Percentiles rank a stretch among this genome's conserved stretches.
These are phyloP conservation scores for Trichoderma asperellum DNA, from an alignment of 2,329 filamentous ascomycete genomes.

Conservation along the genomic window DNA sequence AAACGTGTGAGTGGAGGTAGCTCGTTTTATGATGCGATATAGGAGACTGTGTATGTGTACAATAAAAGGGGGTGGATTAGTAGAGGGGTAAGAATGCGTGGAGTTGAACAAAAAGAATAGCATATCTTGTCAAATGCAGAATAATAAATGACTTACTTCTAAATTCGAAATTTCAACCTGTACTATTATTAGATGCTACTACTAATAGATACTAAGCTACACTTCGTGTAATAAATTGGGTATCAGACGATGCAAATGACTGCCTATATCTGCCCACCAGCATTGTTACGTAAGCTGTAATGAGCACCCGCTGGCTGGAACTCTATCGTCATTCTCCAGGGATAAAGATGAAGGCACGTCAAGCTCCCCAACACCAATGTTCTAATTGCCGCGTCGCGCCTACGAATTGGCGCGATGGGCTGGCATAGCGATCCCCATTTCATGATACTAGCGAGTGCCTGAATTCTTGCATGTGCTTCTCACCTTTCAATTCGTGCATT, in stretches of 20 bases:
- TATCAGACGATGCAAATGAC: not conserved
- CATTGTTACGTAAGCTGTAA: conserved; percentile 15
- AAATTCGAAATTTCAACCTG: not conserved
- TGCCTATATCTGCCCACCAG: not conserved
- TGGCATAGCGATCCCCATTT: conserved; percentile 2
- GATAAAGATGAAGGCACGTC: not conserved
- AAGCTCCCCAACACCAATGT: not conserved
- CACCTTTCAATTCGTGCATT: not conserved
- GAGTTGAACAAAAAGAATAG: not conserved
- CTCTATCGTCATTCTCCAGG: conserved; percentile 15
- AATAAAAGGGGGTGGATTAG: conserved; percentile 12
- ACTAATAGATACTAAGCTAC: not conserved
- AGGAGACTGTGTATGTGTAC: conserved; percentile 15
- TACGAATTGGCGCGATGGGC: conserved; percentile 25
- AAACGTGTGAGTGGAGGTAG: not conserved
- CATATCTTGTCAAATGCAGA: conserved; percentile 1
- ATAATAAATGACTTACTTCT: conserved; percentile 1
- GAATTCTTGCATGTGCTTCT: not conserved
- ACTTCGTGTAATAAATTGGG: not conserved
- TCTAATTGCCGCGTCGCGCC: conserved; percentile 20
- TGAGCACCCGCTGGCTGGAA: not conserved
- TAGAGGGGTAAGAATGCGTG: not conserved
- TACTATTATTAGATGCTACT: not conserved
- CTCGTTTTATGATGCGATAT: conserved; percentile 6
- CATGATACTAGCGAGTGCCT: conserved; percentile 15